A percentile compares a stretch with the other conserved stretches of the same genome.
phyloP scores from a whole-genome alignment of 345 rosid species.

The Anastatica hierochuntica region DNA sequence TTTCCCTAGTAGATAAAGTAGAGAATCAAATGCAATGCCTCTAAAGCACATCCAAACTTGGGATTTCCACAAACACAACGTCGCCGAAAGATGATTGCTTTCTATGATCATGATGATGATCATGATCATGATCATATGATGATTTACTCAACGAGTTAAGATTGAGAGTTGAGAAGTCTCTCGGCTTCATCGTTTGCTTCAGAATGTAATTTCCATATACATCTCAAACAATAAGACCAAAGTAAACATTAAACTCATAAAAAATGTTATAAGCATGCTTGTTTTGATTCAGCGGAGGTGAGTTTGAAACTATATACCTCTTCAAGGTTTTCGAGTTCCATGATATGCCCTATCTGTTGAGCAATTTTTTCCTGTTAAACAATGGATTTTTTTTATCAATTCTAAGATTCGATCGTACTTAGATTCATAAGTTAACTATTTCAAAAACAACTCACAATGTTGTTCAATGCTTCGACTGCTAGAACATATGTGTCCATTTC shows the following conservation, averaged over 20 bases:
- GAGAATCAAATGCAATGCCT: too few relatives aligned
- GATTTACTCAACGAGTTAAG: conserved; percentile 14
- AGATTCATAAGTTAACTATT: background rate
- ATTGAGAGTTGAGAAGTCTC: conserved; percentile 69
- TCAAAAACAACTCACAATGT: conserved; percentile 44
- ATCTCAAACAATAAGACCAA: conserved; percentile 3
- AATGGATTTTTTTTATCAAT: background rate
- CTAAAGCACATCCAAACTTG: too few relatives aligned
- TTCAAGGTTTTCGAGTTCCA: conserved; percentile 96
- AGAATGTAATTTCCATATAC: conserved; percentile 87
- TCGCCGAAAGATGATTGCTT: conserved; percentile 22
- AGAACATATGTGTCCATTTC: conserved; percentile 92
- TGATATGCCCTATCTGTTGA: conserved; percentile 75
- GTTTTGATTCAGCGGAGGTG: too few relatives aligned
- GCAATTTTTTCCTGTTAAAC: conserved; percentile 60
- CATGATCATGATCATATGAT: background rate
- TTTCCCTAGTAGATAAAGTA: too few relatives aligned
- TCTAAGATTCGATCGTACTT: background rate
- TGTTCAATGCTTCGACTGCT: conserved; percentile 83
- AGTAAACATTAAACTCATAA: background rate
- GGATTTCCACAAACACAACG: too few relatives aligned
- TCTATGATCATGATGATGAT: too few relatives aligned
- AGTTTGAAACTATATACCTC: conserved; percentile 51
- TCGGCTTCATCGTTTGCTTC: conserved; percentile 96
- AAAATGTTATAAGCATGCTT: background rate